These are phyloP conservation scores for Pogostemon cablin DNA, from an alignment of 257 asterid genomes.

Conservation along the genomic window DNA sequence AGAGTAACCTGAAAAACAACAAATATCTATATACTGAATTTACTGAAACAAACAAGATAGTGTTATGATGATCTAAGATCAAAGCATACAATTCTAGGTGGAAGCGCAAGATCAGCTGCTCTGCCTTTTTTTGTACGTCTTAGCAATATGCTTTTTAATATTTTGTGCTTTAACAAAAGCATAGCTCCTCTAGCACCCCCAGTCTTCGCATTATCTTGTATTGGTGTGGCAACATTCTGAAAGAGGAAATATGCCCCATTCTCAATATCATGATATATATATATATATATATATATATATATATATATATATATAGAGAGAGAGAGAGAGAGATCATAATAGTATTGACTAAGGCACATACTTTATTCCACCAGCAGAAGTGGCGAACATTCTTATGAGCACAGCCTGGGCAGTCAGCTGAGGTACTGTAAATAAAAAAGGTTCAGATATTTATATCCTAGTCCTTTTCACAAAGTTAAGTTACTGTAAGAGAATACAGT, in stretches of 20 bases:
- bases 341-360: slow-evolving; percentile 43
- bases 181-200: slow-evolving; percentile 70
- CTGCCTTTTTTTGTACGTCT: slow-evolving; percentile 97
- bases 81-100: slow-evolving; percentile 79
- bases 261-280: slow-evolving; percentile 27
- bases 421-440: slow-evolving; percentile 50
- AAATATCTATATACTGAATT: slow-evolving; percentile 16
- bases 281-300: too few relatives aligned
- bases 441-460: slow-evolving; percentile 16
- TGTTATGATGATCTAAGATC: slow-evolving; percentile 5
- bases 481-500: too few relatives aligned
- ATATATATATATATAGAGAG: too few relatives aligned
- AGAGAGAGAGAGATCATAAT: not conserved
- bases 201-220: slow-evolving; percentile 57
- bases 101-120: slow-evolving; percentile 98
- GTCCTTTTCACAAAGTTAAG: too few relatives aligned
- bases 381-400: slow-evolving; percentile 80
- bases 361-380: slow-evolving; percentile 99
- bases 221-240: slow-evolving; percentile 82
- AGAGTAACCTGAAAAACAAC: slow-evolving; percentile 60
- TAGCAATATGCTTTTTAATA: slow-evolving; percentile 72
- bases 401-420: slow-evolving; percentile 70
- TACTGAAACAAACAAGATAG: slow-evolving; percentile 24
- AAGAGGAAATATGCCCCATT: slow-evolving; percentile 30
- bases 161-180: slow-evolving; percentile 80